phyloP scores from a whole-genome alignment of 345 rosid species.

The Sisymbrium altissimum region DNA sequence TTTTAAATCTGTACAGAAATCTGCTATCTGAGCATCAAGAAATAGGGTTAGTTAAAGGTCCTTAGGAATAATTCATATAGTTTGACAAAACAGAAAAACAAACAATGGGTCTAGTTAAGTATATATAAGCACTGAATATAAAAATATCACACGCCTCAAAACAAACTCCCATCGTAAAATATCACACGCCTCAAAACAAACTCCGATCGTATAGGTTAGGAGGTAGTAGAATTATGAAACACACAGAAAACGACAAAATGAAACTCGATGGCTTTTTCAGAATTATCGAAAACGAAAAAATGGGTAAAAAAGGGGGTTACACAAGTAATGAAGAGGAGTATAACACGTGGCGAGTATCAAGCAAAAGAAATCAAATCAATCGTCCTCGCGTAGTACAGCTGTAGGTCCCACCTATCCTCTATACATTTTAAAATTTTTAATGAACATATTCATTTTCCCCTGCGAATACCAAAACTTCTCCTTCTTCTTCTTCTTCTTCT shows the following conservation, averaged over 20 bases:
- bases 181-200: background rate
- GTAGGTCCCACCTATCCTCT: constrained; percentile 37
- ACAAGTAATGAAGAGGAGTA: constrained; percentile 15
- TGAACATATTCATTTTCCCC: background rate
- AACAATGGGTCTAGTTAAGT: too few species aligned
- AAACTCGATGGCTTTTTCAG: constrained; percentile 6
- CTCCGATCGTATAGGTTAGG: background rate
- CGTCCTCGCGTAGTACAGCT: constrained; percentile 43
- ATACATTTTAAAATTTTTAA: background rate
- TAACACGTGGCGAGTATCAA: constrained; percentile 56
- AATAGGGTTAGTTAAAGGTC: too few species aligned
- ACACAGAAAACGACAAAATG: background rate
- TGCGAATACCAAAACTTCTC: background rate
- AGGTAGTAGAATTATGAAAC: background rate
- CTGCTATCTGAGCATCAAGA: background rate
- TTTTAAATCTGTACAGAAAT: background rate
- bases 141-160: background rate
- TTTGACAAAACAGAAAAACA: too few species aligned
- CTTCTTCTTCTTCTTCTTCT: background rate
- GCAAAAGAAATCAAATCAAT: constrained; percentile 62
- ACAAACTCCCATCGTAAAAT: background rate
- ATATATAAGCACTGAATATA: too few species aligned
- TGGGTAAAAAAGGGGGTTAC: background rate
- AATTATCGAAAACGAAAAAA: background rate
- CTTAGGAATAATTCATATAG: too few species aligned